Base-by-base conservation (phyloP, 306 rosid genomes). In the Medicago lupulina region DNA sequence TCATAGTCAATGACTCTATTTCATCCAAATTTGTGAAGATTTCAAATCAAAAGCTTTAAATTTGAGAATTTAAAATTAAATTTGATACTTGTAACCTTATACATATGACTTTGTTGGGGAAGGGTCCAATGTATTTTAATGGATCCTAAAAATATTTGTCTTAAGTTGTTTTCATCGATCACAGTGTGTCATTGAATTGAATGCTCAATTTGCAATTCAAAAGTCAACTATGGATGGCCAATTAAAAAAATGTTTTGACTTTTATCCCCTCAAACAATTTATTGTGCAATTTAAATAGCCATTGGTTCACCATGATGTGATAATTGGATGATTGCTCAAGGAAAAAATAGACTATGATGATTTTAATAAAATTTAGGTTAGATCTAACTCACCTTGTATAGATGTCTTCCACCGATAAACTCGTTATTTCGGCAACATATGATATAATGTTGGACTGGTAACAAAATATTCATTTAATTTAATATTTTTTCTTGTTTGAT, bases 211-310 rank as follows among this genome's bases (percentile, higher is more conserved):
- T 66, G 18, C 63, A 40, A 51, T 76, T 53, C 58, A 38, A 73
- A 77, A 80, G 85, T 80, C 87, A 84, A 77, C 80, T 53, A 77
- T 77, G 80, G 85, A 67, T 80, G 81, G 67, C 76, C 75, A 70
- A 70, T 79, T 79, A 64, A 61, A 64, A 3, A 2, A 11, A 41
- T 46, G 25, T 43, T 54, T 21, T 70, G 65, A 81, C 79, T 72
- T 76, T 76, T 68, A 70, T 17, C 39, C 67, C 72, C 63, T 8
- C 38, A 16, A 46, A 70, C 18, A 74, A 69, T 57, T 75, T 66
- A 70, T 38, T 41, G 39, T 36, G 68, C 73, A 51, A 43, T 62
- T 74, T 19, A 0, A 47, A 21, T 21, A 21, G 1, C 23, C 23
- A n/a, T n/a, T n/a, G n/a, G n/a, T n/a, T n/a, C n/a, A n/a, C n/a